Evolutionary conservation across 805 yeast species (phyloP).

Genomic region (Candida sakaeoensis): DNA sequence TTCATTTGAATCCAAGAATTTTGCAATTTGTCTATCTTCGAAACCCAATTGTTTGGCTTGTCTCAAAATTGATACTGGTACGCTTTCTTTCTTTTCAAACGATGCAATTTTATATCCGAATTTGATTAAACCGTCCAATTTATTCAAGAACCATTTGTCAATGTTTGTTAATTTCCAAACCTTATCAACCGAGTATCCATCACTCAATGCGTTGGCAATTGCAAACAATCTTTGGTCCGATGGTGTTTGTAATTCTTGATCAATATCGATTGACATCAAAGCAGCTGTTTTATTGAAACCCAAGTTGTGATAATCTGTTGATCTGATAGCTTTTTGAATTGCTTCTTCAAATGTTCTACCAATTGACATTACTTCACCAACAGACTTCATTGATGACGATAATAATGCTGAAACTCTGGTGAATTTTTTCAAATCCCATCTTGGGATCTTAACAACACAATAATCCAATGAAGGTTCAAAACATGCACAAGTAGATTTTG

Average conservation of each 20-base stretch:
- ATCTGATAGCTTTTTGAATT: slow-evolving; percentile 94
- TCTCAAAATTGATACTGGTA: slow-evolving; percentile 61
- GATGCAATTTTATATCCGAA: slow-evolving; percentile 63
- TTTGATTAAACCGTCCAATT: slow-evolving; percentile 68
- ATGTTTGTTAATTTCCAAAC: slow-evolving; percentile 89
- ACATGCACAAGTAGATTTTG: slow-evolving; percentile 91
- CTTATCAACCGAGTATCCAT: slow-evolving; percentile 87
- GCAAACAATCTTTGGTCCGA: slow-evolving; percentile 97
- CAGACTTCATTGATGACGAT: slow-evolving; percentile 95
- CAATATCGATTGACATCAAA: slow-evolving; percentile 87
- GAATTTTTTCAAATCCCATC: slow-evolving; percentile 98
- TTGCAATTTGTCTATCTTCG: slow-evolving; percentile 94
- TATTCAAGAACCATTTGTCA: slow-evolving; percentile 95
- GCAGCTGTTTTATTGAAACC: slow-evolving; percentile 88
- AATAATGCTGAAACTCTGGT: slow-evolving; percentile 84
- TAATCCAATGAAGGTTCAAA: slow-evolving; percentile 97
- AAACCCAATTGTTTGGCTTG: slow-evolving; percentile 96
- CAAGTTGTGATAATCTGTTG: slow-evolving; percentile 91
- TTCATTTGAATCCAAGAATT: slow-evolving; percentile 83
- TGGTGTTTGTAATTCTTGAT: slow-evolving; percentile 90
- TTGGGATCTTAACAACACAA: slow-evolving; percentile 95
- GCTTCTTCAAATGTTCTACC: slow-evolving; percentile 98
- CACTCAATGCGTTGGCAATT: slow-evolving; percentile 87
- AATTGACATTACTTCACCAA: slow-evolving; percentile 97
- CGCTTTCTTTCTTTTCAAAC: slow-evolving; percentile 52